Evolutionary conservation across 345 rosid species (phyloP), one percentile per base, ranked within the genome.

Genomic region (Anacardium occidentale): DNA sequence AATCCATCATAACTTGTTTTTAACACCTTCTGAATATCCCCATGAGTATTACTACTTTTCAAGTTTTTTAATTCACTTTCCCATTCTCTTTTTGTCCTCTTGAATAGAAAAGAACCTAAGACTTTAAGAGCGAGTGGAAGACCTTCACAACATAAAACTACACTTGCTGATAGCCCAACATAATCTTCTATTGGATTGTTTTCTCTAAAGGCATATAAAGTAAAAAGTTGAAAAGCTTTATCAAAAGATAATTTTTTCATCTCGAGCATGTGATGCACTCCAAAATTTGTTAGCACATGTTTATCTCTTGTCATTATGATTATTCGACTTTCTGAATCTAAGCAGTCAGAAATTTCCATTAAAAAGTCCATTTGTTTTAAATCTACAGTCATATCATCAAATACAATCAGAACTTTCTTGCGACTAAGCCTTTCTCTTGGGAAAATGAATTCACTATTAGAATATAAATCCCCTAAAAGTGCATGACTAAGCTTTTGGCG

Each of bases 41-140:
- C n/a, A n/a, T n/a, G n/a, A n/a, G n/a, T n/a, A n/a, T n/a, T n/a
- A n/a, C n/a, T n/a, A n/a, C n/a, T n/a, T n/a, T n/a, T n/a, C n/a
- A n/a, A n/a, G n/a, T n/a, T n/a, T n/a, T n/a, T n/a, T n/a, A n/a
- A n/a, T n/a, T n/a, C n/a, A n/a, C n/a, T 61, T 58, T 29, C 25
- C 79, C 82, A 10, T 6, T n/a, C 20, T 25, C 3, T 5, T n/a
- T 20, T 0, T 18, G 7, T n/a, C 62, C 17, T 55, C 0, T 15
- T 1, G 48, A 45, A 66, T 3, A 79, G 29, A 25, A 40, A 53
- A 0, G 66, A 67, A 18, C 74, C 82, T 59, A 79, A 15, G 0
- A 75, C 62, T 48, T 60, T 37, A 22, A 79, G 71, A n/a, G 79
- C 74, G 7, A 75, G 1, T 0, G 82, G 82, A 67, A 59, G 5